phyloP scores from a whole-genome alignment of 352 stramenopile species.

The Peronosclerospora sorghi region DNA sequence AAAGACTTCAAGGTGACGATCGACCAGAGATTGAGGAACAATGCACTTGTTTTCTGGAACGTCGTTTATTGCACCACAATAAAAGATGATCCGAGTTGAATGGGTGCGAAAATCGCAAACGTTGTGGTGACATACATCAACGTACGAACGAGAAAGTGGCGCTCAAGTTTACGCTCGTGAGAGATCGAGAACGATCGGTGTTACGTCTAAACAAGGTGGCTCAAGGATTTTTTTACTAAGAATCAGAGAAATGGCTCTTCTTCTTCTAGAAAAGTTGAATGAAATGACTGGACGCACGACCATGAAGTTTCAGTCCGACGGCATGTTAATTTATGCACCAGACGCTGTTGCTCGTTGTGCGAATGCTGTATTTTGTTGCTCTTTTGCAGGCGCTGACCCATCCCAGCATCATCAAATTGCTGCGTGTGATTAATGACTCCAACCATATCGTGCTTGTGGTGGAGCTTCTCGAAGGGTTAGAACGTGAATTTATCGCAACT shows the following conservation, averaged over 20 bases:
- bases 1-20: too few species aligned
- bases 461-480: conserved; percentile 73
- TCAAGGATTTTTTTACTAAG: too few species aligned
- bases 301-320: conserved; percentile 77
- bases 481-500: background rate
- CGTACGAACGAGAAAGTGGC: conserved; percentile 83
- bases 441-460: conserved; percentile 84
- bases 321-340: conserved; percentile 10
- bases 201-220: too few species aligned
- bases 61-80: conserved; percentile 65
- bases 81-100: conserved; percentile 29
- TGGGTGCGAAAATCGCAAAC: conserved; percentile 48
- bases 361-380: conserved; percentile 1
- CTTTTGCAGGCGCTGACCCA: conserved; percentile 62
- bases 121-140: conserved; percentile 64
- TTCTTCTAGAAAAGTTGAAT: conserved; percentile 71
- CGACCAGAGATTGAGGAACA: conserved; percentile 25
- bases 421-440: conserved; percentile 75
- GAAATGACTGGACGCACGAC: conserved; percentile 70
- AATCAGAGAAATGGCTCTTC: too few species aligned
- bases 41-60: conserved; percentile 83
- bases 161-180: conserved; percentile 78
- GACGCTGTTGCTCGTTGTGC: background rate
- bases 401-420: conserved; percentile 83
- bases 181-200: too few species aligned